A percentile compares a stretch with the other conserved stretches of the same genome.
Conservation (phyloP, 176 grass and related monocot species). For the Zea luxurians region DNA sequence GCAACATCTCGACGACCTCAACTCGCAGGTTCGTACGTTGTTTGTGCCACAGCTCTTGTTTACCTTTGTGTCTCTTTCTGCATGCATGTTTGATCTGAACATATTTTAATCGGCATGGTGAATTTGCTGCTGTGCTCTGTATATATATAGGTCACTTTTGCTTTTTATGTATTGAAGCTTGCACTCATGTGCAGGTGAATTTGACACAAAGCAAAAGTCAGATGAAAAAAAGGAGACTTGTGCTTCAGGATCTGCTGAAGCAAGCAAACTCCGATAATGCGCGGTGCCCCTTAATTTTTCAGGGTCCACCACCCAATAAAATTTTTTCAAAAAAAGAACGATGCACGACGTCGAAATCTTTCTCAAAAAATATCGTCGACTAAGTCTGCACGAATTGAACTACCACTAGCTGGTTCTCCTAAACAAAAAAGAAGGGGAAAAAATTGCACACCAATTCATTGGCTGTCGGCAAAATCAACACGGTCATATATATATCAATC, state of each 20-base stretch:
- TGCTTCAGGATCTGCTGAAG: slow-evolving; percentile 43
- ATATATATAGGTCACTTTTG: slow-evolving; percentile 12
- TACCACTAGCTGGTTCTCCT: neutral
- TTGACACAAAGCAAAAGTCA: slow-evolving; percentile 45
- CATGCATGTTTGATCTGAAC: neutral
- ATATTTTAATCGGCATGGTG: neutral
- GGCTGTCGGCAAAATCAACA: too few relatives aligned
- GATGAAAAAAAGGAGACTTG: slow-evolving; percentile 47
- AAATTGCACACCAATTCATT: neutral
- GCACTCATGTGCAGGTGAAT: slow-evolving; percentile 57
- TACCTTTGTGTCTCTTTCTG: too few relatives aligned
- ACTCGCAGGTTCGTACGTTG: slow-evolving; percentile 19
- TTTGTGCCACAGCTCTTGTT: too few relatives aligned
- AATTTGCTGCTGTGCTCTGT: neutral
- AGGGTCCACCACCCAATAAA: neutral
- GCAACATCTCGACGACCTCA: slow-evolving; percentile 50
- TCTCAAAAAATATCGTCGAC: neutral
- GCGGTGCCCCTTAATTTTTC: slow-evolving; percentile 21
- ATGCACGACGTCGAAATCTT: neutral
- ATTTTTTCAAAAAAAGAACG: neutral
- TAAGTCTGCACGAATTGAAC: neutral
- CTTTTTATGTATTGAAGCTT: slow-evolving; percentile 47
- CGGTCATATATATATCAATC: too few relatives aligned
- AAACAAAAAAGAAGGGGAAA: neutral
- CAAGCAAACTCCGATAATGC: slow-evolving; percentile 41